Conservation (phyloP, 2,329 filamentous ascomycete species). For the Fusarium chaquense region DNA sequence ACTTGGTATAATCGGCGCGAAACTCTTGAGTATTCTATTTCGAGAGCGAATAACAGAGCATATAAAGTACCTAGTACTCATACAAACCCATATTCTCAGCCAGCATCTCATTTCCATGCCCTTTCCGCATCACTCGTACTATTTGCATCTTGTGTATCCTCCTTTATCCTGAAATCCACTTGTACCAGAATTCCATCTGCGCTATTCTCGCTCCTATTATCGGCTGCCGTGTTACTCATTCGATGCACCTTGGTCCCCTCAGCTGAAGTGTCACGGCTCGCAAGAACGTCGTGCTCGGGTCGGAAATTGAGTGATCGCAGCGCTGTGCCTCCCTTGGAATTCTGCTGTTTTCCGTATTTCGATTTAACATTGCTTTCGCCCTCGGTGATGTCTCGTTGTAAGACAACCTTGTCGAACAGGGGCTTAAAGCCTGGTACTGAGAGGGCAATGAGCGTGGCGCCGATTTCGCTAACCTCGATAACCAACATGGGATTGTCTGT, state of each 20-base stretch:
- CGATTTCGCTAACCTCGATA: constrained; percentile 64
- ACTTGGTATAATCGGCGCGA: not conserved
- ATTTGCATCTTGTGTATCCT: constrained; percentile 33
- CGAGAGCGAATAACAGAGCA: not conserved
- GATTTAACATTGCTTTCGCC: constrained; percentile 40
- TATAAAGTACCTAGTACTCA: not conserved
- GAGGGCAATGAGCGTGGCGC: constrained; percentile 62
- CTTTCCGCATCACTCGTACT: constrained; percentile 10
- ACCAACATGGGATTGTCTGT: constrained; percentile 60
- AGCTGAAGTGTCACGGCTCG: constrained; percentile 45
- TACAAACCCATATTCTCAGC: not conserved
- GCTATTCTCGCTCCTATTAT: constrained; percentile 43
- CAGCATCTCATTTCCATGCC: not conserved
- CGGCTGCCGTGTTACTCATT: constrained; percentile 34
- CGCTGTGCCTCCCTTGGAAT: constrained; percentile 45
- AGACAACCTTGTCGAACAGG: constrained; percentile 54
- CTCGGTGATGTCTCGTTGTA: constrained; percentile 42
- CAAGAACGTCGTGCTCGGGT: constrained; percentile 48
- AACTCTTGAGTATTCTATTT: too few species aligned
- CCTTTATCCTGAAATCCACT: constrained; percentile 54
- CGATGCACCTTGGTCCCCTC: constrained; percentile 43
- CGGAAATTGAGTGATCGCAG: constrained; percentile 49
- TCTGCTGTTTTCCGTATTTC: constrained; percentile 40
- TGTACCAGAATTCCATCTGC: constrained; percentile 53
- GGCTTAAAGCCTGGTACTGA: constrained; percentile 65